phyloP scores from a whole-genome alignment of 78 protist genomes.

The Pigoraptor vietnamica region DNA sequence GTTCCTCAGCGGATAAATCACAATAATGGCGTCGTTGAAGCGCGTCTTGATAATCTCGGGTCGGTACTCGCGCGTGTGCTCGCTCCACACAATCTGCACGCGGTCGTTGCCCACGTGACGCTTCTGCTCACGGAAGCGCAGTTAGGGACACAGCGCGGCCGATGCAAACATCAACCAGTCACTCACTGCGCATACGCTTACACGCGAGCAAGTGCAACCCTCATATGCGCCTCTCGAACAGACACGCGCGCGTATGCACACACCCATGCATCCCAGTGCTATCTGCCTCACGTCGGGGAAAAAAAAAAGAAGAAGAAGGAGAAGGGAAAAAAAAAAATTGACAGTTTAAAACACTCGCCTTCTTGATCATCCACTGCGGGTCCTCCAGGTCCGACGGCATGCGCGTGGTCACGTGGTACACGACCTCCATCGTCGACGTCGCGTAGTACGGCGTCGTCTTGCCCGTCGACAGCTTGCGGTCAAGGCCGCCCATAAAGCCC shows the following conservation, averaged over 20 bases:
- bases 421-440: slow-evolving; percentile 54
- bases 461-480: slow-evolving; percentile 59
- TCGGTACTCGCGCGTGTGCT: slow-evolving; percentile 64
- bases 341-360: not conserved
- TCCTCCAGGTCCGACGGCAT: slow-evolving; percentile 73
- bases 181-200: not conserved
- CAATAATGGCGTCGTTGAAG: slow-evolving; percentile 78
- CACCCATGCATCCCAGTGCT: too few relatives aligned
- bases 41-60: slow-evolving; percentile 65
- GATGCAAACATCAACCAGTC: not conserved
- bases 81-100: slow-evolving; percentile 87
- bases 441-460: slow-evolving; percentile 67
- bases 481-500: slow-evolving; percentile 79
- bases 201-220: not conserved
- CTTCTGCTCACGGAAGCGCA: slow-evolving; percentile 36
- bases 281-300: too few relatives aligned
- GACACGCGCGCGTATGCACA: too few relatives aligned
- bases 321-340: not conserved
- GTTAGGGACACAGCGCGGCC: not conserved
- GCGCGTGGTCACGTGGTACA: slow-evolving; percentile 79
- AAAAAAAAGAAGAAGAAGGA: not conserved
- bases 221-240: not conserved
- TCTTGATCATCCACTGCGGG: slow-evolving; percentile 47
- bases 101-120: slow-evolving; percentile 87
- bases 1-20: slow-evolving; percentile 78